These are phyloP conservation scores for Fusarium subglutinans DNA, from an alignment of 2,329 filamentous ascomycete species.

Conservation along the genomic window DNA sequence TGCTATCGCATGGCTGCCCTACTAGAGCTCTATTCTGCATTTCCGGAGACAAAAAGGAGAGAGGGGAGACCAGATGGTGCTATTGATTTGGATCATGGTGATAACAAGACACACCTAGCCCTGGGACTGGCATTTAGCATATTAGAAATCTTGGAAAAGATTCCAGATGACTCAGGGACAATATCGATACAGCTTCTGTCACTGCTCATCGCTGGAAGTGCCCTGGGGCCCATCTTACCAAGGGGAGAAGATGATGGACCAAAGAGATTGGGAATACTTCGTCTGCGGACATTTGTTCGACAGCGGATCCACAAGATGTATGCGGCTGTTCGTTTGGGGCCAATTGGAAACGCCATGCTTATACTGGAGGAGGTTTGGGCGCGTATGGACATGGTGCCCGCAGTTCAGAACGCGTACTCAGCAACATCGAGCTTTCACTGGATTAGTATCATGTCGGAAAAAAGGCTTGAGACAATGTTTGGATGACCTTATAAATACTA, in stretches of 20 bases:
- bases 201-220: conserved; percentile 16
- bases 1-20: conserved; percentile 16
- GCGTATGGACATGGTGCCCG: conserved; percentile 3
- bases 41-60: conserved; percentile 3
- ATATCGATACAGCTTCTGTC: conserved; percentile 15
- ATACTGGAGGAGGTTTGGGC: conserved; percentile 27
- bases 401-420: not conserved
- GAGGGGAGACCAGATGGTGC: not conserved
- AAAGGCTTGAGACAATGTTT: conserved; percentile 19
- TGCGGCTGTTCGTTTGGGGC: conserved; percentile 3
- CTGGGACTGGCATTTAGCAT: not conserved
- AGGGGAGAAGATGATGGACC: not conserved
- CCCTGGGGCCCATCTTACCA: not conserved
- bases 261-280: not conserved
- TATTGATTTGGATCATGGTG: not conserved
- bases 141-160: not conserved
- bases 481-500: not conserved
- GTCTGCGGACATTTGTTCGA: conserved; percentile 9
- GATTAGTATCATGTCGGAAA: conserved; percentile 26
- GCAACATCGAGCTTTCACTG: conserved; percentile 2
- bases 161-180: conserved; percentile 12
- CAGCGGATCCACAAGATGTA: not conserved
- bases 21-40: conserved; percentile 12
- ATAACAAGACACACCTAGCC: not conserved
- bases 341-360: not conserved